A percentile compares a stretch with the other conserved stretches of the same genome.
These are phyloP conservation scores for Mesotaenium endlicherianum DNA, from an alignment of 139 green algal species.

Conservation along the genomic window DNA sequence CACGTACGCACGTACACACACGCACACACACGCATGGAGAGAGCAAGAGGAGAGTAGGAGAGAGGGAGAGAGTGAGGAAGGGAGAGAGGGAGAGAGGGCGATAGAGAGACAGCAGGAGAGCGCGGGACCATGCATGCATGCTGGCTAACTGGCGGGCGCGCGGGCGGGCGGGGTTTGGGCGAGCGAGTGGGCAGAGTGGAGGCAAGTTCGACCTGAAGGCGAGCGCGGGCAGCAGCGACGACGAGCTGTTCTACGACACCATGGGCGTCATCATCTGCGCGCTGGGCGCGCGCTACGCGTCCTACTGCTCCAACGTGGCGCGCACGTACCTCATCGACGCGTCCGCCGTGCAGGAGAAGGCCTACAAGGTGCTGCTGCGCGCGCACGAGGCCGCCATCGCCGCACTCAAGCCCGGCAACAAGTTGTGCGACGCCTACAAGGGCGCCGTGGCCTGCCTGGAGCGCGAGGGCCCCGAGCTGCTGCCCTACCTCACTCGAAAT, in stretches of 20 bases:
- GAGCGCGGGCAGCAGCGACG: constrained; percentile 58
- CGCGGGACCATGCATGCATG: too few relatives aligned
- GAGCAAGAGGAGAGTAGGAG: too few relatives aligned
- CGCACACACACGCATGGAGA: too few relatives aligned
- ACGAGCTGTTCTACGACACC: constrained; percentile 61
- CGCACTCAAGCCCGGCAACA: constrained; percentile 60
- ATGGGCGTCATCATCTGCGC: constrained; percentile 68
- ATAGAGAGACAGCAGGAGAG: too few relatives aligned
- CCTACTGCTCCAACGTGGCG: constrained; percentile 90
- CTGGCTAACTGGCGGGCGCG: too few relatives aligned
- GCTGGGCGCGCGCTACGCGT: constrained; percentile 76
- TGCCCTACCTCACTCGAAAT: constrained; percentile 75
- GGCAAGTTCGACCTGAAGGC: constrained; percentile 67
- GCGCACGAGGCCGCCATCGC: constrained; percentile 74
- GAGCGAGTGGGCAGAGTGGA: too few relatives aligned
- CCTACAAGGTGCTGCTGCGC: constrained; percentile 56
- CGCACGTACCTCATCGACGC: constrained; percentile 88
- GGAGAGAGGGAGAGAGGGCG: too few relatives aligned
- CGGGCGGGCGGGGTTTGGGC: too few relatives aligned
- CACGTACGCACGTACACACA: too few relatives aligned
- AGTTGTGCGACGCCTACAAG: constrained; percentile 36
- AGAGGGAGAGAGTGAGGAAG: too few relatives aligned
- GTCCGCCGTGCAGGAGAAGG: constrained; percentile 69
- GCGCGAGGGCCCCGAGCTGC: constrained; percentile 62
- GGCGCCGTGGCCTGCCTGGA: constrained; percentile 49